Evolutionary conservation across 768 basidiomycete genomes (phyloP).

Genomic region (Coprinopsis sp.): DNA sequence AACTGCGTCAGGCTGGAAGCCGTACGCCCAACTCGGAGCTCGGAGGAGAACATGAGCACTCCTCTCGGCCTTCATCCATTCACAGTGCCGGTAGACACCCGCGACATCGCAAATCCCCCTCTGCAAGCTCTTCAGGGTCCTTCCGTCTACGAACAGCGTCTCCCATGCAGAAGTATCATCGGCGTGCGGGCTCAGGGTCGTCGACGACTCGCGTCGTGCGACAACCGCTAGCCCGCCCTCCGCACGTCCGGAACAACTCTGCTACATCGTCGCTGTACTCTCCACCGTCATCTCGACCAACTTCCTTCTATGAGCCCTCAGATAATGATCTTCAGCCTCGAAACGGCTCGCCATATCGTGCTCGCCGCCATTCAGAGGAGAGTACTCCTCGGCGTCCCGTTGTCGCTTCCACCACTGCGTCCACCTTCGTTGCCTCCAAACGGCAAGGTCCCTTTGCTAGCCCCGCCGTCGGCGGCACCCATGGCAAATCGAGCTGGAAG

Average conservation of each 20-base stretch:
- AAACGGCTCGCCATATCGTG: slow-evolving; percentile 60
- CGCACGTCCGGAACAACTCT: slow-evolving; percentile 72
- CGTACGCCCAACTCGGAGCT: slow-evolving; percentile 87
- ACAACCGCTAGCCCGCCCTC: slow-evolving; percentile 37
- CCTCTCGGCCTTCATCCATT: slow-evolving; percentile 82
- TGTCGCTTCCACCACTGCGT: slow-evolving; percentile 31
- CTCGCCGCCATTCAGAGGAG: slow-evolving; percentile 45
- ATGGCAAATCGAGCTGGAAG: slow-evolving; percentile 80
- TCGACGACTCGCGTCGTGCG: slow-evolving; percentile 79
- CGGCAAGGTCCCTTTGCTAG: slow-evolving; percentile 68
- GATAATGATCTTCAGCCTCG: slow-evolving; percentile 64
- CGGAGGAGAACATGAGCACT: slow-evolving; percentile 67
- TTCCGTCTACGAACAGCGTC: slow-evolving; percentile 64
- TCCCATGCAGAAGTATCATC: slow-evolving; percentile 75
- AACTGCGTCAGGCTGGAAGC: slow-evolving; percentile 66
- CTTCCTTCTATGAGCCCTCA: slow-evolving; percentile 72
- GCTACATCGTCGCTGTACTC: slow-evolving; percentile 76
- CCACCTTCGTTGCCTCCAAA: slow-evolving; percentile 83
- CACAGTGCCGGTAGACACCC: slow-evolving; percentile 57
- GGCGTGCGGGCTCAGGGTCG: slow-evolving; percentile 74
- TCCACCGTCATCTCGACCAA: slow-evolving; percentile 67
- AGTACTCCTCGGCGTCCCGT: slow-evolving; percentile 36
- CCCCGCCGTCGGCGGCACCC: slow-evolving; percentile 39
- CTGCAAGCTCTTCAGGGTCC: slow-evolving; percentile 73
- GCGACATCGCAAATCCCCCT: slow-evolving; percentile 62